Conservation (phyloP, 257 asterid species). For the Solanum sitiens region DNA sequence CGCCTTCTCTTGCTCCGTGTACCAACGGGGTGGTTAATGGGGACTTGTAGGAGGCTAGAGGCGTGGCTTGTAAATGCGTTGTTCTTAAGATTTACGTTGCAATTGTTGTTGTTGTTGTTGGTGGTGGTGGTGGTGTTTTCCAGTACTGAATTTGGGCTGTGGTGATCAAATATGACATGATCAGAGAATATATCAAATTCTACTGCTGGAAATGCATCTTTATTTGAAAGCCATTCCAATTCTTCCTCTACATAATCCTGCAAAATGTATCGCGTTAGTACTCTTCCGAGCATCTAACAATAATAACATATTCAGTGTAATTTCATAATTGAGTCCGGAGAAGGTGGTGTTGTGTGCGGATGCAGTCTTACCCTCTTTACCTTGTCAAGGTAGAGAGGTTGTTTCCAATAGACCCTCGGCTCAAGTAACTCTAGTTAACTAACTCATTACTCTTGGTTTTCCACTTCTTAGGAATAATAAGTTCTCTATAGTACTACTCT, state of each 20-base stretch:
- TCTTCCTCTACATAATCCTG: conserved; percentile 47
- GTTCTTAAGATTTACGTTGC: conserved; percentile 15
- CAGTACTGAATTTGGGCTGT: conserved; percentile 68
- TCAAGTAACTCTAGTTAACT: not conserved
- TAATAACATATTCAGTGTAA: not conserved
- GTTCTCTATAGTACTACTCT: not conserved
- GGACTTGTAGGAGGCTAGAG: conserved; percentile 43
- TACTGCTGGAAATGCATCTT: conserved; percentile 72
- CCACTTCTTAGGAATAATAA: not conserved
- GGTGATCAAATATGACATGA: conserved; percentile 24
- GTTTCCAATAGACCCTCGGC: rapidly evolving
- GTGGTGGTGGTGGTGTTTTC: conserved; percentile 31
- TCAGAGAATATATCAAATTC: conserved; percentile 50
- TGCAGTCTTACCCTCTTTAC: too few species aligned
- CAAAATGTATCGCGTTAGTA: not conserved
- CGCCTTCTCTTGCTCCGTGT: conserved; percentile 48
- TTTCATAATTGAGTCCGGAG: not conserved
- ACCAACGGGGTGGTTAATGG: conserved; percentile 37
- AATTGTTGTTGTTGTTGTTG: conserved; percentile 16
- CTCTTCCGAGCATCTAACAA: not conserved
- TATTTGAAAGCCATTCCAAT: conserved; percentile 77
- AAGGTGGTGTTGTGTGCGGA: too few species aligned
- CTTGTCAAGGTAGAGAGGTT: not conserved
- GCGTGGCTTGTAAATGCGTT: conserved; percentile 22
- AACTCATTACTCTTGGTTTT: not conserved